Percentiles rank a stretch among this genome's conserved stretches.
phyloP scores from a whole-genome alignment of 2,329 filamentous ascomycete species.

The Calonectria leucothoes region DNA sequence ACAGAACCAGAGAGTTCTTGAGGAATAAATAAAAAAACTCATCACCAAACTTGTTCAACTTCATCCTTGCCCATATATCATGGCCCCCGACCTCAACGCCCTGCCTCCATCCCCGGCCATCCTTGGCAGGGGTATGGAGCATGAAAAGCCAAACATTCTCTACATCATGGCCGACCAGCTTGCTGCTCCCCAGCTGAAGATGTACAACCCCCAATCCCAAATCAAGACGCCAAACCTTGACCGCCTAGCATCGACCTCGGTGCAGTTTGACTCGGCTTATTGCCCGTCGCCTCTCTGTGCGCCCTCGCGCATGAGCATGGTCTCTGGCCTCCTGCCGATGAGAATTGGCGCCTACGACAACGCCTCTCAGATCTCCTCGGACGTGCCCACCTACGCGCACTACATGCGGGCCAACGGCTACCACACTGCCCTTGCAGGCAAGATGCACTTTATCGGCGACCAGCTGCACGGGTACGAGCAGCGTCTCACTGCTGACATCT shows the following conservation, averaged over 20 bases:
- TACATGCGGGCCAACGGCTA: constrained; percentile 88
- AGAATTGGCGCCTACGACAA: constrained; percentile 95
- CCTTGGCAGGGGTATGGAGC: constrained; percentile 26
- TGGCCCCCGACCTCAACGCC: constrained; percentile 82
- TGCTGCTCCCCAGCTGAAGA: constrained; percentile 88
- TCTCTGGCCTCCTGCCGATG: constrained; percentile 89
- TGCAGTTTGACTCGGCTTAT: constrained; percentile 96
- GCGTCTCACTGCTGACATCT: constrained; percentile 91
- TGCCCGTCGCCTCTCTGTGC: constrained; percentile 94
- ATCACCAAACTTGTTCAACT: too few relatives aligned
- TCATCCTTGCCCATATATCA: constrained; percentile 43
- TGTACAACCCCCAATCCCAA: constrained; percentile 87
- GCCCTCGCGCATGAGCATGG: constrained; percentile 93
- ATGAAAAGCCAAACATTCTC: constrained; percentile 54
- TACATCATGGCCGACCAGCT: constrained; percentile 99
- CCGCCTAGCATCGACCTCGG: constrained; percentile 80
- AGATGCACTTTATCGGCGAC: constrained; percentile 98
- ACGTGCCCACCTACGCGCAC: constrained; percentile 91
- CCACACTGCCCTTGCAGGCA: constrained; percentile 89
- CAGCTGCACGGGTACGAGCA: constrained; percentile 95
- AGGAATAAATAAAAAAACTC: too few relatives aligned
- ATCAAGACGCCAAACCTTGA: constrained; percentile 95
- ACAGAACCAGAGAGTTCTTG: background rate
- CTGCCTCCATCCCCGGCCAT: constrained; percentile 66
- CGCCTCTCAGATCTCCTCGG: constrained; percentile 83